Percentiles rank a stretch among this genome's conserved stretches.
phyloP scores from a whole-genome alignment of 164 flowering plant genomes.

The Saururus chinensis region DNA sequence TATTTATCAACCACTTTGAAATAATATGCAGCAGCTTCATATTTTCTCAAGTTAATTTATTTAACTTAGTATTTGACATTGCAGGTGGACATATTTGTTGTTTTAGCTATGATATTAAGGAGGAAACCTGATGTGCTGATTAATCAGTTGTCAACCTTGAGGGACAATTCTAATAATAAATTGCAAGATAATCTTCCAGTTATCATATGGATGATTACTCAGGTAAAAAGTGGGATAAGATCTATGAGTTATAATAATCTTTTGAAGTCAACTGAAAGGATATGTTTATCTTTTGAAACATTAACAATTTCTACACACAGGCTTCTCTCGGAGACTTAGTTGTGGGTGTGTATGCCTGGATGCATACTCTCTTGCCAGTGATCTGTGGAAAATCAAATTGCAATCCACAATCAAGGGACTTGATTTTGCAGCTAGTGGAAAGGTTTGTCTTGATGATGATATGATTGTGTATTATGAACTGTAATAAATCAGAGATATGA shows the following conservation, averaged over 20 bases:
- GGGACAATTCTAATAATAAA: constrained; percentile 56
- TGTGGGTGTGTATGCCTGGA: constrained; percentile 73
- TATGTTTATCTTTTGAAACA: background rate
- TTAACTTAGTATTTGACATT: background rate
- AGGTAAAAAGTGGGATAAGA: constrained; percentile 30
- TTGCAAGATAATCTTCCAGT: constrained; percentile 92
- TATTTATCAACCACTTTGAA: too few relatives aligned
- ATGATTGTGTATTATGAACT: background rate
- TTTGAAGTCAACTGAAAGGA: background rate
- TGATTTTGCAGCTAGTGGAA: constrained; percentile 76
- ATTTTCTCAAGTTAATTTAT: too few relatives aligned
- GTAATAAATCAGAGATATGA: background rate
- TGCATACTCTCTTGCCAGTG: constrained; percentile 56
- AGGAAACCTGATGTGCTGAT: constrained; percentile 72
- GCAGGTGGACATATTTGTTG: constrained; percentile 91
- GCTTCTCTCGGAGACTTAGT: constrained; percentile 73
- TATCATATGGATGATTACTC: constrained; percentile 62
- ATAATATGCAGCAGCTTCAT: too few relatives aligned
- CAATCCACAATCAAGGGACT: constrained; percentile 81
- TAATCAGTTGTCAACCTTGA: constrained; percentile 37
- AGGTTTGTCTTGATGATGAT: constrained; percentile 34
- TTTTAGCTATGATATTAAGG: constrained; percentile 59
- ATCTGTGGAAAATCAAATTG: constrained; percentile 46
- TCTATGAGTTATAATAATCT: background rate
- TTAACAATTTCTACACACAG: constrained; percentile 19